Evolutionary conservation across 1,139 yeast genomes (phyloP).

Genomic region (Yamadazyma atlantica): DNA sequence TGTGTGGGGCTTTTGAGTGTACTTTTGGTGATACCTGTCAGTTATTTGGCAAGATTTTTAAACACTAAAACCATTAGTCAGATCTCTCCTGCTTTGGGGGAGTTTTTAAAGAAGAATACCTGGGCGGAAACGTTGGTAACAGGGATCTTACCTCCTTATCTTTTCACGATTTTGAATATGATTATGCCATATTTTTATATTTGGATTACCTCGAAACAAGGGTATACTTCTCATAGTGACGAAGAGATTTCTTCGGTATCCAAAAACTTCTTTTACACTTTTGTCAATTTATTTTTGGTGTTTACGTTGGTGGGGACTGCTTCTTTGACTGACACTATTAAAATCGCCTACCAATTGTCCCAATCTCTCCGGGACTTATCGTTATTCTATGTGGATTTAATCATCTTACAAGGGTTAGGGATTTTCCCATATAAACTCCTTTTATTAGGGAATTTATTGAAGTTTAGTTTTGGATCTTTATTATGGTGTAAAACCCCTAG

Average conservation of each 20-base stretch:
- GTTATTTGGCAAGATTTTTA: constrained; percentile 69
- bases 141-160: constrained; percentile 73
- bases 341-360: constrained; percentile 77
- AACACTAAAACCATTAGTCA: constrained; percentile 67
- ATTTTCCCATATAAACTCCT: constrained; percentile 78
- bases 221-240: constrained; percentile 76
- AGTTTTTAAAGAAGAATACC: constrained; percentile 54
- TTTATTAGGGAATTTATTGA: constrained; percentile 59
- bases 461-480: constrained; percentile 56
- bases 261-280: constrained; percentile 81
- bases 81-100: constrained; percentile 73
- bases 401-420: constrained; percentile 75
- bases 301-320: constrained; percentile 83
- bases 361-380: constrained; percentile 68
- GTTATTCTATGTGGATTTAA: constrained; percentile 59
- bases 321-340: constrained; percentile 64
- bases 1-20: constrained; percentile 64
- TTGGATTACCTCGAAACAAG: constrained; percentile 68
- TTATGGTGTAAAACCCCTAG: constrained; percentile 58
- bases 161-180: constrained; percentile 72
- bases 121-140: constrained; percentile 67
- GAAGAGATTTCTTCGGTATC: constrained; percentile 75
- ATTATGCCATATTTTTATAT: constrained; percentile 75
- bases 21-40: constrained; percentile 70
- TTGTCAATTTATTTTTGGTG: constrained; percentile 80